Conservation (phyloP, 2,329 filamentous ascomycete genomes). For the Diaporthe caulivora region DNA sequence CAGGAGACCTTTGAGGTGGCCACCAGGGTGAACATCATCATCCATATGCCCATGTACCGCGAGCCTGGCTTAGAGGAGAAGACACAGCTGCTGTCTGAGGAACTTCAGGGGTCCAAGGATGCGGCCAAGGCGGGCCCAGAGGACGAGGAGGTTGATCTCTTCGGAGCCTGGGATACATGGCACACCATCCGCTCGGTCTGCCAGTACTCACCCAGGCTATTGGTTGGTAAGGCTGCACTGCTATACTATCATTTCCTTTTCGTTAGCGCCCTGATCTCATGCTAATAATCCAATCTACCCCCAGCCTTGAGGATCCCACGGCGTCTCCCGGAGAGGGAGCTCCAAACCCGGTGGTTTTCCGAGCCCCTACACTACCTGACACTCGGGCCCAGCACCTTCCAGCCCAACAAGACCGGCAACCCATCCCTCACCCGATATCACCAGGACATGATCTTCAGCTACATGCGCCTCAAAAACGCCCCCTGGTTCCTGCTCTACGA, state of each 20-base stretch:
- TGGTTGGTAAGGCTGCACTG: conserved; percentile 77
- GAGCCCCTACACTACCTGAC: conserved; percentile 75
- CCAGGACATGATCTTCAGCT: conserved; percentile 70
- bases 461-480: conserved; percentile 73
- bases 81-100: conserved; percentile 63
- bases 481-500: conserved; percentile 76
- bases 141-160: conserved; percentile 71
- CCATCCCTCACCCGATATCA: conserved; percentile 73
- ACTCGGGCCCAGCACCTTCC: conserved; percentile 66
- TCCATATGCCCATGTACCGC: conserved; percentile 87
- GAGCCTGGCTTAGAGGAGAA: conserved; percentile 71
- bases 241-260: conserved; percentile 8
- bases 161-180: conserved; percentile 94
- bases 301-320: conserved; percentile 69
- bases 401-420: conserved; percentile 70
- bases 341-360: conserved; percentile 77
- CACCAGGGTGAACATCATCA: conserved; percentile 81
- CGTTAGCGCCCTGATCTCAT: background rate
- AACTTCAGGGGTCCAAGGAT: conserved; percentile 50
- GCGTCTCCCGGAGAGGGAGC: conserved; percentile 68
- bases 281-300: conserved; percentile 2
- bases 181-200: conserved; percentile 87
- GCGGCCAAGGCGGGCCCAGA: conserved; percentile 33
- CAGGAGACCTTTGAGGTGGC: conserved; percentile 83
- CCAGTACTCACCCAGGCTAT: conserved; percentile 84